A percentile compares a stretch with the other conserved stretches of the same genome.
These are phyloP conservation scores for Aspergillus carlsbadensis DNA, from an alignment of 495 filamentous ascomycete genomes.

Conservation along the genomic window DNA sequence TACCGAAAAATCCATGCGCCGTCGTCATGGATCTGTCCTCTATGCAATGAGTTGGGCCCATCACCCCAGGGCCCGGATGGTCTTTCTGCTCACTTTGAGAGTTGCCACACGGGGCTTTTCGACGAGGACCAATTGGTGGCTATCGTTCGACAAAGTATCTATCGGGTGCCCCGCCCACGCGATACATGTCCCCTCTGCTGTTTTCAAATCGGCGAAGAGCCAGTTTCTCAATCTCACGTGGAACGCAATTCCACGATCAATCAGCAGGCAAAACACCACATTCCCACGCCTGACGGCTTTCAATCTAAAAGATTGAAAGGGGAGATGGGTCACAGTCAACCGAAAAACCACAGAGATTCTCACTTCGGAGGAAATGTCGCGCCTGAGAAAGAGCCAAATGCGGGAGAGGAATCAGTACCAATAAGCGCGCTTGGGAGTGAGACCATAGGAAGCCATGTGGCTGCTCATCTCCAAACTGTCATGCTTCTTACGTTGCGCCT, in stretches of 20 bases:
- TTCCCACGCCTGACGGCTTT: not conserved
- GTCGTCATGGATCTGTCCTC: too few relatives aligned
- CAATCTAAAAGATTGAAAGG: not conserved
- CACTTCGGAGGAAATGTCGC: too few relatives aligned
- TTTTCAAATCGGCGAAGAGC: not conserved
- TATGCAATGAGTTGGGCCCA: too few relatives aligned
- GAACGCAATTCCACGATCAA: not conserved
- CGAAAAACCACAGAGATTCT: too few relatives aligned
- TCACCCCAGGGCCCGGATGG: too few relatives aligned
- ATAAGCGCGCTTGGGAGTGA: not conserved
- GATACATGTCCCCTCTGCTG: slow-evolving; percentile 3
- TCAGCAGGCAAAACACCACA: not conserved
- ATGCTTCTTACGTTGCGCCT: too few relatives aligned
- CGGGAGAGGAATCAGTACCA: not conserved
- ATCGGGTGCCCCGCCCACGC: not conserved
- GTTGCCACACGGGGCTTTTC: not conserved
- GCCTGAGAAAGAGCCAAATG: not conserved
- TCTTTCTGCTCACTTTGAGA: too few relatives aligned
- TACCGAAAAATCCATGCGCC: too few relatives aligned
- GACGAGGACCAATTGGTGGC: not conserved
- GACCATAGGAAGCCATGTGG: too few relatives aligned
- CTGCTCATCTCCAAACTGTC: too few relatives aligned
- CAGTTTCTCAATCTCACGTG: not conserved
- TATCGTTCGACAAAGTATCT: not conserved
- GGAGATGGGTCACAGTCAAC: too few relatives aligned